A percentile compares a stretch with the other conserved stretches of the same genome.
Evolutionary conservation across 2,329 filamentous ascomycete genomes (phyloP).

Genomic region (Diaporthe batatas): DNA sequence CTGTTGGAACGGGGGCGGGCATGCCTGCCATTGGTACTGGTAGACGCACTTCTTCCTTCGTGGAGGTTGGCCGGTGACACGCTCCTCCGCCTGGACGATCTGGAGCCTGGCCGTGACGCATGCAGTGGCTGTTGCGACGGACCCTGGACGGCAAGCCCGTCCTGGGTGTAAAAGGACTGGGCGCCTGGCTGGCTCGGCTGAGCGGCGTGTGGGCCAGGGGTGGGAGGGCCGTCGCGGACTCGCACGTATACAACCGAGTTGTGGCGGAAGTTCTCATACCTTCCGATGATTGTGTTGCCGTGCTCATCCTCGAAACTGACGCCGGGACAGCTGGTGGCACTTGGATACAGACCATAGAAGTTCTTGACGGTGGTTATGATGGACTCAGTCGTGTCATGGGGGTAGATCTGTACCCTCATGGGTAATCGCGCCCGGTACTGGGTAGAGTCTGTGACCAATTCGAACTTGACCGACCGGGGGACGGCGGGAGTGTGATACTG

Average conservation of each 20-base stretch:
- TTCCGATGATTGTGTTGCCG: conserved; percentile 91
- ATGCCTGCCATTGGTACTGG: conserved; percentile 73
- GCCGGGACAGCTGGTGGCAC: conserved; percentile 76
- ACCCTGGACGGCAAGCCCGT: conserved; percentile 60
- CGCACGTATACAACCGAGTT: conserved; percentile 95
- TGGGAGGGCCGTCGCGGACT: conserved; percentile 75
- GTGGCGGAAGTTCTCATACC: conserved; percentile 94
- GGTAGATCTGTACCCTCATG: conserved; percentile 92
- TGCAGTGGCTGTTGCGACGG: conserved; percentile 69
- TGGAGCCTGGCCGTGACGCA: conserved; percentile 76
- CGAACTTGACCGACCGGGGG: conserved; percentile 84
- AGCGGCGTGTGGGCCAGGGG: conserved; percentile 63
- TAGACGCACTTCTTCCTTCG: conserved; percentile 83
- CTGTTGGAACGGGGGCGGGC: conserved; percentile 77
- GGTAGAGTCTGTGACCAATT: conserved; percentile 78
- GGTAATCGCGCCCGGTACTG: conserved; percentile 81
- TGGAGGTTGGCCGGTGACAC: conserved; percentile 77
- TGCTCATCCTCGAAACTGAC: conserved; percentile 95
- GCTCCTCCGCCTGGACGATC: conserved; percentile 81
- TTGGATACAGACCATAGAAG: conserved; percentile 96
- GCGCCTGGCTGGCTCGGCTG: conserved; percentile 65
- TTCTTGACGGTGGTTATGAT: conserved; percentile 99
- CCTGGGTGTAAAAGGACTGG: conserved; percentile 70
- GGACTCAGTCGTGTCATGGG: conserved; percentile 95
- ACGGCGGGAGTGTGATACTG: conserved; percentile 60